phyloP scores from a whole-genome alignment of 192 early-diverging fungal species.

The Backusella australiensis region DNA sequence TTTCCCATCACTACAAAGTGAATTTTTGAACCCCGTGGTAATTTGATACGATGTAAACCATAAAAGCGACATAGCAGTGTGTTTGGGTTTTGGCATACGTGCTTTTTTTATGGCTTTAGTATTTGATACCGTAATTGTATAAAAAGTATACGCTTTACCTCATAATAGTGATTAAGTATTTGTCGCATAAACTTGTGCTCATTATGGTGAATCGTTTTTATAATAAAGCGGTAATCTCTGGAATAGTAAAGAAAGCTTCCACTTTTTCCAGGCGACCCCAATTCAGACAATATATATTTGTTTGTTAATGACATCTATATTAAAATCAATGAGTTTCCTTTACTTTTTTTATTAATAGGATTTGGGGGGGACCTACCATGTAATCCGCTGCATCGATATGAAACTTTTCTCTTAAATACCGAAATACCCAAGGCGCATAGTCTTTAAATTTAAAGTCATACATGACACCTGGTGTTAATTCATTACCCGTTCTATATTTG shows the following conservation, averaged over 20 bases:
- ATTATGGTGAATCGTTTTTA: constrained; percentile 94
- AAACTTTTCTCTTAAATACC: constrained; percentile 83
- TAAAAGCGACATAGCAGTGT: constrained; percentile 93
- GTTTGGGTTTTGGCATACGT: constrained; percentile 84
- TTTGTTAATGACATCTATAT: constrained; percentile 82
- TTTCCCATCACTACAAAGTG: constrained; percentile 99
- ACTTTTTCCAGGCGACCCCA: constrained; percentile 93
- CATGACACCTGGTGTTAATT: constrained; percentile 85
- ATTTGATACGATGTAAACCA: constrained; percentile 93
- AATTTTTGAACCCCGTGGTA: constrained; percentile 88
- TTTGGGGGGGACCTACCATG: constrained; percentile 55
- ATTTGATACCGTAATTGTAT: background rate
- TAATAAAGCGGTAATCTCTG: constrained; percentile 96
- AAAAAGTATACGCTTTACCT: constrained; percentile 38
- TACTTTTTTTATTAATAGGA: background rate
- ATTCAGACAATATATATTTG: constrained; percentile 95
- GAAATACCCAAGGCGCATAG: constrained; percentile 97
- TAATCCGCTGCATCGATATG: constrained; percentile 91
- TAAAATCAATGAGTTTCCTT: background rate
- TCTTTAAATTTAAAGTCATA: constrained; percentile 99
- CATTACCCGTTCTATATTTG: constrained; percentile 72
- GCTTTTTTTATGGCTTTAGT: constrained; percentile 34
- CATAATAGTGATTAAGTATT: constrained; percentile 85
- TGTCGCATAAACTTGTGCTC: constrained; percentile 93
- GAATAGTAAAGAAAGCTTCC: constrained; percentile 98